Conservation (phyloP, 225 moss, liverwort and hornwort species). For the Polytrichum commune region DNA sequence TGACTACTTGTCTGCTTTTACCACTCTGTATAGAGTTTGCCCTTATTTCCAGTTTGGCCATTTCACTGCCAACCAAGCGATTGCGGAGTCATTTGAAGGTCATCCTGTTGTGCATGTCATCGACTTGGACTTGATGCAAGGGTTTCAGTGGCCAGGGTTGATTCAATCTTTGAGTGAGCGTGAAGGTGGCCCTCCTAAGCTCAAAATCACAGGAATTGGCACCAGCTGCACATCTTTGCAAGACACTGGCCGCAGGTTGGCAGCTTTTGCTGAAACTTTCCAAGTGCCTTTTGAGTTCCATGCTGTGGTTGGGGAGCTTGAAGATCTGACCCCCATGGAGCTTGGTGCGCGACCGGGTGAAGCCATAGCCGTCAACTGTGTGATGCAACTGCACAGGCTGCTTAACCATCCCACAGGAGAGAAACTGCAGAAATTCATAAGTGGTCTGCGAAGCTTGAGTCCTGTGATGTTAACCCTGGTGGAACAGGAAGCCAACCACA, state of each 20-base stretch:
- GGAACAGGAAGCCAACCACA: constrained; percentile 92
- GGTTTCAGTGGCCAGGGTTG: constrained; percentile 90
- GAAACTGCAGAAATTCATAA: constrained; percentile 56
- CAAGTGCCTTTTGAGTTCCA: constrained; percentile 80
- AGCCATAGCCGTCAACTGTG: constrained; percentile 72
- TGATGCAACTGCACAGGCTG: constrained; percentile 73
- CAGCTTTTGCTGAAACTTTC: constrained; percentile 69
- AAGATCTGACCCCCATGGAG: constrained; percentile 50
- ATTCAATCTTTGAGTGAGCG: constrained; percentile 75
- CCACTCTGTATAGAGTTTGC: constrained; percentile 77
- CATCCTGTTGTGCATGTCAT: constrained; percentile 67
- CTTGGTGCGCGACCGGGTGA: constrained; percentile 55
- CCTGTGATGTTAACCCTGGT: constrained; percentile 82
- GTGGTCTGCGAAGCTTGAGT: constrained; percentile 37
- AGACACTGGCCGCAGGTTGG: constrained; percentile 70
- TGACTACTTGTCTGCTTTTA: constrained; percentile 78
- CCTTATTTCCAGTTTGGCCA: constrained; percentile 94
- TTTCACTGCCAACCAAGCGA: constrained; percentile 93
- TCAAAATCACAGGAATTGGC: constrained; percentile 85
- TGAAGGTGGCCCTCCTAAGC: constrained; percentile 71
- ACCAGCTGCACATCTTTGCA: constrained; percentile 53
- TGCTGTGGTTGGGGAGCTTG: constrained; percentile 65
- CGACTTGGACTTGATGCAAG: constrained; percentile 92
- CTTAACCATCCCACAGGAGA: constrained; percentile 37
- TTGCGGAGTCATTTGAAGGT: constrained; percentile 67